Percentiles rank a stretch among this genome's conserved stretches.
Evolutionary conservation across 306 rosid genomes (phyloP).

Genomic region (Chamaecrista fasciculata): DNA sequence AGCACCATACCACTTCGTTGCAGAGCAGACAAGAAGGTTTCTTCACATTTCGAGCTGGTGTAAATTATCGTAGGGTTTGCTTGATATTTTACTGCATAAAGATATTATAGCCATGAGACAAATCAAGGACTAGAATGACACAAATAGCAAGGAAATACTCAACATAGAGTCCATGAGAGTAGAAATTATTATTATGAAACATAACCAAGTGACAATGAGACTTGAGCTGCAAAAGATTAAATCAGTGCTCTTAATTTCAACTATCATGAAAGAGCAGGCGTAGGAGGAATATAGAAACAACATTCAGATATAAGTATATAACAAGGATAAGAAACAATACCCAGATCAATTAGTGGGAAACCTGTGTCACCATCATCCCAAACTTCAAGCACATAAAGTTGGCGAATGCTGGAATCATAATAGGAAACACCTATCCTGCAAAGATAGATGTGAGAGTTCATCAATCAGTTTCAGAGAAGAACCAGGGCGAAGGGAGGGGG

Average conservation of each 20-base stretch:
- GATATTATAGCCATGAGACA: conserved; percentile 29
- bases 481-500: not conserved
- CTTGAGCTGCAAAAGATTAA: conserved; percentile 2
- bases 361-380: conserved; percentile 87
- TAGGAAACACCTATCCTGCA: conserved; percentile 88
- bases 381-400: conserved; percentile 82
- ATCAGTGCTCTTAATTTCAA: conserved; percentile 19
- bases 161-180: not conserved
- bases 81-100: conserved; percentile 83
- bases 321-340: conserved; percentile 47
- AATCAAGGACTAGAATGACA: conserved; percentile 16
- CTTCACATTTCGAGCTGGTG: conserved; percentile 89
- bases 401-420: conserved; percentile 86
- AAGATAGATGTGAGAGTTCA: conserved; percentile 24
- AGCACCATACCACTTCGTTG: conserved; percentile 68
- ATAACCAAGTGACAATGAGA: not conserved
- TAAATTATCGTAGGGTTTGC: conserved; percentile 82
- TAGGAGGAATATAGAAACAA: conserved; percentile 28
- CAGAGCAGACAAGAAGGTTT: conserved; percentile 85
- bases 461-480: conserved; percentile 20
- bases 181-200: not conserved
- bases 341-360: conserved; percentile 81
- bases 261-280: conserved; percentile 23
- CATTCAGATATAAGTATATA: conserved; percentile 13
- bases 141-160: conserved; percentile 2